Evolutionary conservation across 2,329 filamentous ascomycete species (phyloP).

Genomic region (Fusarium veterinarium): DNA sequence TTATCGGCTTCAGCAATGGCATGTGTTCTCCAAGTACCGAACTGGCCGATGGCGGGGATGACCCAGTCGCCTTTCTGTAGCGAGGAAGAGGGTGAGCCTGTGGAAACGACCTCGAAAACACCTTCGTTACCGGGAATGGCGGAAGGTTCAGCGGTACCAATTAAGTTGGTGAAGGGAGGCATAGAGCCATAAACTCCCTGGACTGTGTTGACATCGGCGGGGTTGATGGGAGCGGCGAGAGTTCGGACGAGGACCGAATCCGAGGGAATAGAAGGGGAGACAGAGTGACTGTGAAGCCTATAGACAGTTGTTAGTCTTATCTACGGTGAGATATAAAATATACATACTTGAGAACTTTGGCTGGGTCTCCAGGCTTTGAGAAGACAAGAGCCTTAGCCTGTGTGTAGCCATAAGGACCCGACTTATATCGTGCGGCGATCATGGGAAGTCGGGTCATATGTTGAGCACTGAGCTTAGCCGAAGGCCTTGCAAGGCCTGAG

Average conservation of each 20-base stretch:
- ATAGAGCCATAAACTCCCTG: constrained; percentile 95
- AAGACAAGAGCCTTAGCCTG: constrained; percentile 87
- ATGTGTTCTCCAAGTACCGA: constrained; percentile 96
- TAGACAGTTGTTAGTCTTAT: not conserved
- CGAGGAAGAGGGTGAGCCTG: constrained; percentile 65
- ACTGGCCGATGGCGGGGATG: constrained; percentile 82
- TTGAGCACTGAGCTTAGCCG: constrained; percentile 29
- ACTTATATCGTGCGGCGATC: constrained; percentile 60
- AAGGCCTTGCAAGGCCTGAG: constrained; percentile 37
- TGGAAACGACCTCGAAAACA: constrained; percentile 86
- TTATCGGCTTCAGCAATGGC: constrained; percentile 69
- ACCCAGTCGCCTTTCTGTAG: constrained; percentile 90
- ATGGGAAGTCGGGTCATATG: constrained; percentile 35
- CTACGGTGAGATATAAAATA: too few relatives aligned
- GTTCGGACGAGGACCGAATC: constrained; percentile 80
- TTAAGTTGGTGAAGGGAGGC: constrained; percentile 77
- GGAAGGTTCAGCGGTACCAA: constrained; percentile 81
- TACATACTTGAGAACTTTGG: constrained; percentile 72
- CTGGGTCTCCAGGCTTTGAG: constrained; percentile 78
- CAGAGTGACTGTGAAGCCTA: constrained; percentile 79
- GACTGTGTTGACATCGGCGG: constrained; percentile 97
- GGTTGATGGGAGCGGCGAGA: constrained; percentile 93
- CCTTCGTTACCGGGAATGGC: constrained; percentile 92
- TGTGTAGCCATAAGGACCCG: constrained; percentile 80
- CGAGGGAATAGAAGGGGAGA: constrained; percentile 77